Evolutionary conservation across 805 yeast genomes (phyloP).

Genomic region (Saccharomyces kudriavzevii): DNA sequence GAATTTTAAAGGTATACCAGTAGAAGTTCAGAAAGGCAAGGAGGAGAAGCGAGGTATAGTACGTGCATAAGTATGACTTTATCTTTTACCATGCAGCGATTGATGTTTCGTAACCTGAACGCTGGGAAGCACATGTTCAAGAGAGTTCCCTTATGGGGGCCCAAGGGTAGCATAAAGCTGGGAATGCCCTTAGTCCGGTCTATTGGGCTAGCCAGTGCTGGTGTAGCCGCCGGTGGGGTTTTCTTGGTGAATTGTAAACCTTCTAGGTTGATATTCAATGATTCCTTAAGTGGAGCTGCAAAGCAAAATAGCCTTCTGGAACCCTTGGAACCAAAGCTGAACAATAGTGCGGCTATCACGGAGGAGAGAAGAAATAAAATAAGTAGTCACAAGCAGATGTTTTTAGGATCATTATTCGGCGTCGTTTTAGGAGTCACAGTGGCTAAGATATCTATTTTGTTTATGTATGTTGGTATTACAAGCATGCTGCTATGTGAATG

Average conservation of each 20-base stretch:
- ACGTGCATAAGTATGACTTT: not conserved
- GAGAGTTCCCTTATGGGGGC: not conserved
- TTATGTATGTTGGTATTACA: slow-evolving; percentile 16
- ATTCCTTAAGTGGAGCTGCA: not conserved
- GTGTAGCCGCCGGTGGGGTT: not conserved
- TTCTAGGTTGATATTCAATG: not conserved
- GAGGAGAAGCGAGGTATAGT: not conserved
- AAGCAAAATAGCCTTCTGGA: not conserved
- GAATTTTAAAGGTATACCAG: not conserved
- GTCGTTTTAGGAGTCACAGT: slow-evolving; percentile 21
- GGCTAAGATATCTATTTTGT: slow-evolving; percentile 21
- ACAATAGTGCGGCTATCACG: not conserved
- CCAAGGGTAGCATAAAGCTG: not conserved
- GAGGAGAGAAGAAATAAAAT: slow-evolving; percentile 2
- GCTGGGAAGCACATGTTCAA: not conserved
- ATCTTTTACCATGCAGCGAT: not conserved
- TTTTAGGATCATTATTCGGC: slow-evolving; percentile 25
- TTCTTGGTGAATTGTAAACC: not conserved
- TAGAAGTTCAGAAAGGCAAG: not conserved
- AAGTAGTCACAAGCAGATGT: slow-evolving; percentile 18
- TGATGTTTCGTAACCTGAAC: not conserved
- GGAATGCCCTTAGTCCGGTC: not conserved
- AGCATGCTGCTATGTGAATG: slow-evolving; percentile 21
- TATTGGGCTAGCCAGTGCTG: not conserved
- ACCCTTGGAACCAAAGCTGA: not conserved